These are phyloP conservation scores for Phlebopus sp. DNA, from an alignment of 1,284 basidiomycete genomes.

Conservation along the genomic window DNA sequence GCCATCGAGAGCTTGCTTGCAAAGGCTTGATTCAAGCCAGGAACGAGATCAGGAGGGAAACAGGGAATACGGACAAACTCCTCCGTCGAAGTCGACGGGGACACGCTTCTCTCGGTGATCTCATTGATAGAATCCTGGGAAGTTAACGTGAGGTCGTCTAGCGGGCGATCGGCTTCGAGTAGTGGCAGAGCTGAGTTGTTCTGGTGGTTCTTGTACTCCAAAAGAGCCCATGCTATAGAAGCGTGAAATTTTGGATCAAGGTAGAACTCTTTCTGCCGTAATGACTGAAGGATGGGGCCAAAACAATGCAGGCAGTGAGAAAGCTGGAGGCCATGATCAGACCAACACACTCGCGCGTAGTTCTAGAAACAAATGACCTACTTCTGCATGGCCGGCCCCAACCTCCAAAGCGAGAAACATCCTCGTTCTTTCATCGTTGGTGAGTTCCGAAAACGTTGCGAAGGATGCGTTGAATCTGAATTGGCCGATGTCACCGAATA, in stretches of 20 bases:
- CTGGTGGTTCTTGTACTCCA: conserved; percentile 27
- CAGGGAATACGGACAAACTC: conserved; percentile 44
- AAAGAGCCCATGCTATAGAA: conserved; percentile 78
- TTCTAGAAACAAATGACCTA: conserved; percentile 27
- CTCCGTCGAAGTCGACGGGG: conserved; percentile 8
- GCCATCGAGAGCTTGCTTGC: conserved; percentile 39
- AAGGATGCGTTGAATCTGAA: conserved; percentile 71
- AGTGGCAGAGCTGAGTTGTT: conserved; percentile 5
- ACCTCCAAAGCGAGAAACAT: conserved; percentile 73
- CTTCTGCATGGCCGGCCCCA: conserved; percentile 74
- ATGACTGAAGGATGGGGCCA: conserved; percentile 47
- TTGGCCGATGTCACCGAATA: conserved; percentile 13
- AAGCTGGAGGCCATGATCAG: conserved; percentile 43
- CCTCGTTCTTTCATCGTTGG: conserved; percentile 77
- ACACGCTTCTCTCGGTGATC: not conserved
- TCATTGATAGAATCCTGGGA: conserved; percentile 5
- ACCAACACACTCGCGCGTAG: not conserved
- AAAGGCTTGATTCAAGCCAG: conserved; percentile 48
- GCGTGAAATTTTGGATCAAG: conserved; percentile 71
- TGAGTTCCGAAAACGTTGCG: conserved; percentile 61
- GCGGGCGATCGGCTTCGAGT: not conserved
- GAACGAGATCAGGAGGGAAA: conserved; percentile 50
- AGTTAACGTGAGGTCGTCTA: conserved; percentile 2
- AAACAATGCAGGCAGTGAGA: conserved; percentile 49
- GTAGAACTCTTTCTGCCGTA: conserved; percentile 76